A percentile compares a stretch with the other conserved stretches of the same genome.
Conservation (phyloP, 2,329 filamentous ascomycete genomes). For the Fusarium neocosmosporiellum region DNA sequence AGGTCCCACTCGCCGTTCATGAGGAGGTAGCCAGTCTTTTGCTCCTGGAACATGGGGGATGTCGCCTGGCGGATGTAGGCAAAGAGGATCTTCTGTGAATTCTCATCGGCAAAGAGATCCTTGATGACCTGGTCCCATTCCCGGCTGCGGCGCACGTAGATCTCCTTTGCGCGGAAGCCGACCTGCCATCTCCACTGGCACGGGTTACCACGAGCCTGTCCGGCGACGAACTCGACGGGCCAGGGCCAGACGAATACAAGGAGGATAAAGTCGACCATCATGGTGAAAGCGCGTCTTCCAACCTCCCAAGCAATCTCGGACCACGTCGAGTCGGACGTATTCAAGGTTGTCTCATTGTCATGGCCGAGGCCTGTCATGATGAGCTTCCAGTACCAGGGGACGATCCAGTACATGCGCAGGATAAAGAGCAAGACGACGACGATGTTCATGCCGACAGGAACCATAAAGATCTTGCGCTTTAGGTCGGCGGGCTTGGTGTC, state of each 20-base stretch:
- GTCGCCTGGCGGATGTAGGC: slow-evolving; percentile 76
- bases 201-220: slow-evolving; percentile 68
- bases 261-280: slow-evolving; percentile 80
- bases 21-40: slow-evolving; percentile 89
- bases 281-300: slow-evolving; percentile 68
- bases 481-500: slow-evolving; percentile 76
- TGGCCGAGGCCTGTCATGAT: slow-evolving; percentile 73
- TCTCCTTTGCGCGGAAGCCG: slow-evolving; percentile 82
- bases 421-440: slow-evolving; percentile 72
- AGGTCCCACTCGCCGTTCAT: slow-evolving; percentile 89
- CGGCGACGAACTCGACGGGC: slow-evolving; percentile 78
- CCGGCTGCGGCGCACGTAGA: slow-evolving; percentile 82
- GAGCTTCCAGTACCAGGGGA: slow-evolving; percentile 79
- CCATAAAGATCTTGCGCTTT: slow-evolving; percentile 85
- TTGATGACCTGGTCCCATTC: slow-evolving; percentile 74
- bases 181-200: slow-evolving; percentile 77
- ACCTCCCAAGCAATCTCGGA: slow-evolving; percentile 67
- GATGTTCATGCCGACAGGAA: slow-evolving; percentile 82
- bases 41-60: slow-evolving; percentile 70
- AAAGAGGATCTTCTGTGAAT: slow-evolving; percentile 68
- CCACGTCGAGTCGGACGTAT: slow-evolving; percentile 67
- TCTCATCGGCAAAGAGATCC: slow-evolving; percentile 63
- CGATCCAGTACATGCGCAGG: slow-evolving; percentile 75
- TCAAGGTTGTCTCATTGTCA: slow-evolving; percentile 73
- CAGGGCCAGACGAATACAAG: slow-evolving; percentile 77